Evolutionary conservation across 2,329 filamentous ascomycete genomes (phyloP).

Genomic region (Tolypocladium guangdongense): DNA sequence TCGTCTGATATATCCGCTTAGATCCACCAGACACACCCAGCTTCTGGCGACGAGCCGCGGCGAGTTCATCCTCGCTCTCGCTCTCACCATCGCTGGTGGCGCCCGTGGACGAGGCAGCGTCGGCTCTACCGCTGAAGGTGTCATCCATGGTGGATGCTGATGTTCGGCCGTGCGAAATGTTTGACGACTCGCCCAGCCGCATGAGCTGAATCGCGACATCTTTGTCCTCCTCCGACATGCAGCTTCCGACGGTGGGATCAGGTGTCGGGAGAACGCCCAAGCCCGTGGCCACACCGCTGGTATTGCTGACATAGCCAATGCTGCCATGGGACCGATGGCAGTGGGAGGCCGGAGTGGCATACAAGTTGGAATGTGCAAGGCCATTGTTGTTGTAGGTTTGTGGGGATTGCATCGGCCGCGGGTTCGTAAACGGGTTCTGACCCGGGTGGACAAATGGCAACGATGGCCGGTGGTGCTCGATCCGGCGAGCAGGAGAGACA

Average conservation of each 20-base stretch:
- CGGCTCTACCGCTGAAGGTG: slow-evolving; percentile 81
- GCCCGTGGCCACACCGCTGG: slow-evolving; percentile 20
- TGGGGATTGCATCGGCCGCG: slow-evolving; percentile 70
- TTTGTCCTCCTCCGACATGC: slow-evolving; percentile 86
- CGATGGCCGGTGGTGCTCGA: slow-evolving; percentile 59
- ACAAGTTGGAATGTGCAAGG: slow-evolving; percentile 38
- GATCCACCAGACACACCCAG: slow-evolving; percentile 31
- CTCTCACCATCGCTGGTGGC: slow-evolving; percentile 71
- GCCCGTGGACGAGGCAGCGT: slow-evolving; percentile 73
- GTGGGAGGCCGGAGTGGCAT: slow-evolving; percentile 51
- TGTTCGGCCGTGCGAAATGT: slow-evolving; percentile 84
- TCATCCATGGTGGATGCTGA: slow-evolving; percentile 91
- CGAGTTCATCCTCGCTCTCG: slow-evolving; percentile 51
- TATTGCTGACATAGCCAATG: slow-evolving; percentile 40
- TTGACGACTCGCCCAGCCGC: slow-evolving; percentile 87
- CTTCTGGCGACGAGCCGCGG: slow-evolving; percentile 48
- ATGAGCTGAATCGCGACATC: slow-evolving; percentile 96
- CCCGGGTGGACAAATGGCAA: slow-evolving; percentile 66
- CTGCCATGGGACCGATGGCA: slow-evolving; percentile 56
- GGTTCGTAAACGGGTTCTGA: slow-evolving; percentile 71
- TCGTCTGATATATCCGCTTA: slow-evolving; percentile 39
- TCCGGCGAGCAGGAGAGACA: slow-evolving; percentile 78
- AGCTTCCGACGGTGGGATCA: slow-evolving; percentile 93
- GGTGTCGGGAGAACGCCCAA: slow-evolving; percentile 72
- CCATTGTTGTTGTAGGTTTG: slow-evolving; percentile 56